Evolutionary conservation across 495 filamentous ascomycete genomes (phyloP), one percentile per base, ranked within the genome.

Genomic region (Cudoniella acicularis): DNA sequence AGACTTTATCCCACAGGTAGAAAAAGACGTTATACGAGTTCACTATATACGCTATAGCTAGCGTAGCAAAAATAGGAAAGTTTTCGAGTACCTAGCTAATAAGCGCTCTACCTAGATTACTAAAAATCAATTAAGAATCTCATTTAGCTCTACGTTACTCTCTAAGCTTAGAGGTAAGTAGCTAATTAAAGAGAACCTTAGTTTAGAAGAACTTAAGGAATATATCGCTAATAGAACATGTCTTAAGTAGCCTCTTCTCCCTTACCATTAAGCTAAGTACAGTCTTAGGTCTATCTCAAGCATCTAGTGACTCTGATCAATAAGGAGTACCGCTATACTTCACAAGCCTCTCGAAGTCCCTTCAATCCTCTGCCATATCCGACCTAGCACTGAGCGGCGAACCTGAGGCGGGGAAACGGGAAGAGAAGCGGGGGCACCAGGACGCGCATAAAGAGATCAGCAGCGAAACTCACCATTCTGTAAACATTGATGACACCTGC

Each of bases 351-450:
- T n/a, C n/a, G n/a, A n/a, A n/a, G n/a, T n/a, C n/a, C n/a, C n/a
- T n/a, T n/a, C n/a, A n/a, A n/a, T n/a, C 30, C 30, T 36, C 30
- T 36, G 30, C 30, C 13, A 4, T 13, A 36, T 13, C 30, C 4
- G 30, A 13, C 30, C 30, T 13, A 13, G 30, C 30, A 36, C 30
- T 4, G 30, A 36, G 30, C 30, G 30, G 30, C 30, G 30, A 36
- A 6, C 30, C 30, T 36, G 30, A 36, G 4, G 30, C 30, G 30
- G 30, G 30, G 30, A 36, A 48, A 48, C 21, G 30, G 30, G 30
- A 41, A 25, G 48, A 51, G 48, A 51, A 51, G 27, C 51, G 51
- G 30, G 10, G 51, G 51, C 51, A 42, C 51, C 51, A 54, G 21
- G 51, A 54, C 51, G 21, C 30, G 30, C 13, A 36, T 36, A 36